Evolutionary conservation across 1,284 basidiomycete genomes (phyloP).

Genomic region (Rhodotorula sp.): DNA sequence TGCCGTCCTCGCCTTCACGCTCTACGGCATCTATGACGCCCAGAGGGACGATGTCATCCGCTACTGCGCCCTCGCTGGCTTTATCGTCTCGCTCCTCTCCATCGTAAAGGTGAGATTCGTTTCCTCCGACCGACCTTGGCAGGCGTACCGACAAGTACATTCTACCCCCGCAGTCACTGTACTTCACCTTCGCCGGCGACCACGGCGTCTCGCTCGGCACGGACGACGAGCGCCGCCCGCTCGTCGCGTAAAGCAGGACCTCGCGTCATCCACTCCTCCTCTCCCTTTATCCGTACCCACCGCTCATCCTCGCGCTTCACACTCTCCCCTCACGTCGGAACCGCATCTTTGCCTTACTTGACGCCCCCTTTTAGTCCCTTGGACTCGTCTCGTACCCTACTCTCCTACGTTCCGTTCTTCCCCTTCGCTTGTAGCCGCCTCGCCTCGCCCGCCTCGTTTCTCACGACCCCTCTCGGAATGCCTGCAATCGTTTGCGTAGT

Average conservation of each 20-base stretch:
- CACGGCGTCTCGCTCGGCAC: constrained; percentile 21
- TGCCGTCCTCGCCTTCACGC: constrained; percentile 39
- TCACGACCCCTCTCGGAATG: too few species aligned
- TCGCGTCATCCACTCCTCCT: not conserved
- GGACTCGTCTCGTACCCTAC: too few species aligned
- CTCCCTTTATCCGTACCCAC: not conserved
- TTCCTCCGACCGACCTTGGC: too few species aligned
- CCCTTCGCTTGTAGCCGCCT: too few species aligned
- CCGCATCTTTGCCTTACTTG: not conserved
- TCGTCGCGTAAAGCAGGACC: constrained; percentile 22
- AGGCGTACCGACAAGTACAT: too few species aligned
- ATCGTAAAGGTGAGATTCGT: constrained; percentile 32
- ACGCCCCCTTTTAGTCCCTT: too few species aligned
- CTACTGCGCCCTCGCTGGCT: constrained; percentile 40
- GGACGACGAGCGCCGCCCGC: constrained; percentile 34
- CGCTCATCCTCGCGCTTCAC: not conserved
- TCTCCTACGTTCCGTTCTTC: too few species aligned
- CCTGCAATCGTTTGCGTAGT: too few species aligned
- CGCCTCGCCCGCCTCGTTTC: too few species aligned
- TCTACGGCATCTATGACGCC: constrained; percentile 40
- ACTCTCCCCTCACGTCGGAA: not conserved
- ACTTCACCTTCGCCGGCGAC: constrained; percentile 32
- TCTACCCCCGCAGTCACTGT: constrained; percentile 12
- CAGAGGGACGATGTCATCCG: constrained; percentile 41
- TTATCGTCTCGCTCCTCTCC: constrained; percentile 46